Percentiles rank a stretch among this genome's conserved stretches.
Evolutionary conservation across 2,329 filamentous ascomycete species (phyloP).

Genomic region (Cladophialophora chaetospira): DNA sequence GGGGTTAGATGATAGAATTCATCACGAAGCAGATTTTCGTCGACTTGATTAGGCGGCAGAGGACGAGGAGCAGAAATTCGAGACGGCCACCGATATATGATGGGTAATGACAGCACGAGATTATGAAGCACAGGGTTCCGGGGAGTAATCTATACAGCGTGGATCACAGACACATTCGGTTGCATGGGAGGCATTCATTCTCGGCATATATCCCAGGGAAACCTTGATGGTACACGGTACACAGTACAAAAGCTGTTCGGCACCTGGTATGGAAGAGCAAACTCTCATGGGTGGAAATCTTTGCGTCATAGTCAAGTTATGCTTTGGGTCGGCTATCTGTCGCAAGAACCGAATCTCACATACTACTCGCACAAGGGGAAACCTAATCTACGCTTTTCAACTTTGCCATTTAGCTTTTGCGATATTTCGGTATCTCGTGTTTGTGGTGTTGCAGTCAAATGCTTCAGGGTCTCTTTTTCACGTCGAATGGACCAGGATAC

Average conservation of each 20-base stretch:
- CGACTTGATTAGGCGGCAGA: slow-evolving; percentile 10
- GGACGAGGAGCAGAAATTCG: neutral
- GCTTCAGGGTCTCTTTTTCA: no score
- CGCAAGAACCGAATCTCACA: no score
- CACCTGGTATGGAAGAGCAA: no score
- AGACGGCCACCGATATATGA: neutral
- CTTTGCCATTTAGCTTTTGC: neutral
- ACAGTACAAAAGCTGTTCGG: slow-evolving; percentile 4
- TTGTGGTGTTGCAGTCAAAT: no score
- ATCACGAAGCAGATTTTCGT: slow-evolving; percentile 22
- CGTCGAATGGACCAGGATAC: no score
- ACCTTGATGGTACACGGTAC: slow-evolving; percentile 8
- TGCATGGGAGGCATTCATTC: neutral
- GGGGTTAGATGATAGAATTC: slow-evolving; percentile 29
- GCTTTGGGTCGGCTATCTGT: neutral
- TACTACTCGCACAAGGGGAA: no score
- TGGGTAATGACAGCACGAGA: slow-evolving; percentile 1
- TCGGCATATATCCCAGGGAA: neutral
- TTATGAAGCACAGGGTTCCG: slow-evolving; percentile 3
- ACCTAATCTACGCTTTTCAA: neutral
- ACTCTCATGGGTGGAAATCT: no score
- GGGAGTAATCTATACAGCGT: neutral
- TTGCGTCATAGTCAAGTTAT: neutral
- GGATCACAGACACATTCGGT: neutral
- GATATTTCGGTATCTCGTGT: neutral